Percentiles rank a stretch among this genome's conserved stretches.
Conservation (phyloP, 768 basidiomycete species). For the Lentinula raphanica region DNA sequence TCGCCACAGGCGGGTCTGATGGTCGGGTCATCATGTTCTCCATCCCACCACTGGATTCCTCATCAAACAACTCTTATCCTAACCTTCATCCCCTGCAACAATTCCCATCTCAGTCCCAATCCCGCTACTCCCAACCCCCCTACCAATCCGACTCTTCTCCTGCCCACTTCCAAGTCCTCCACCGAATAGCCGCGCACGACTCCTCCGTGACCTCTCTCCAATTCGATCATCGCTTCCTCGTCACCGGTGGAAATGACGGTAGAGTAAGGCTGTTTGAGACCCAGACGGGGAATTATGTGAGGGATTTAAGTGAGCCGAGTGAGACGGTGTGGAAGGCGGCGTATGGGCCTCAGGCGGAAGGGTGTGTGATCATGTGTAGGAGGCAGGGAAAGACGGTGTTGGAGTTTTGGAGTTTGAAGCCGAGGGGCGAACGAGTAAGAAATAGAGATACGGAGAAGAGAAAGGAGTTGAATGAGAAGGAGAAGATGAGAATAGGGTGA, state of each 20-base stretch:
- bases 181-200: conserved; percentile 84
- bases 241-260: conserved; percentile 84
- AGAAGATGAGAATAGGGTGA: not conserved
- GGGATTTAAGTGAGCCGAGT: conserved; percentile 72
- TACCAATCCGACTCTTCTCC: conserved; percentile 11
- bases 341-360: conserved; percentile 55
- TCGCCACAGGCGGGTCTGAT: conserved; percentile 85
- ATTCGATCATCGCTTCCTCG: conserved; percentile 76
- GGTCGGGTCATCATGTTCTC: conserved; percentile 78
- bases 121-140: not conserved
- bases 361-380: conserved; percentile 77
- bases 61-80: not conserved
- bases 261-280: conserved; percentile 71
- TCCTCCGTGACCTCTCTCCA: conserved; percentile 84
- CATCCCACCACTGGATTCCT: conserved; percentile 24
- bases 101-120: too few species aligned
- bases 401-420: conserved; percentile 78
- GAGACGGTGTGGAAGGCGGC: conserved; percentile 88
- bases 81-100: too few species aligned
- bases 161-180: conserved; percentile 42
- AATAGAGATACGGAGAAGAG: not conserved
- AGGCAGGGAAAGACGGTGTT: conserved; percentile 77
- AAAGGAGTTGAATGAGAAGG: not conserved
- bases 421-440: conserved; percentile 26
- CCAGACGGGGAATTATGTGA: conserved; percentile 58